These are phyloP conservation scores for Camellia granthamiana DNA, from an alignment of 148 eudicot species.

Conservation along the genomic window DNA sequence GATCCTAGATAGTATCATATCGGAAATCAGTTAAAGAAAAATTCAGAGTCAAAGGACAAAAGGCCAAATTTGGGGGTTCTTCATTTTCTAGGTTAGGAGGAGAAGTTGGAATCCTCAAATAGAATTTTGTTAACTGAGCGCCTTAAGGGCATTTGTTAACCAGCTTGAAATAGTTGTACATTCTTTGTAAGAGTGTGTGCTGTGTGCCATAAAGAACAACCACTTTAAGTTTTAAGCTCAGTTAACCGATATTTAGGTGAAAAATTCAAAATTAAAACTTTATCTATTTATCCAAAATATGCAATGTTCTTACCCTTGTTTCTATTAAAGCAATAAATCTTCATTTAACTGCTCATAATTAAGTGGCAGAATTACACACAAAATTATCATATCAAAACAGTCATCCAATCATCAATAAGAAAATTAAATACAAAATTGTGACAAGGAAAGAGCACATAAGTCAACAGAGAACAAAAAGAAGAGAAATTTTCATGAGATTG, in stretches of 20 bases:
- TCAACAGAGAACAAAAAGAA: not conserved
- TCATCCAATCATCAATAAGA: not conserved
- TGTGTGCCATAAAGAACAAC: no score
- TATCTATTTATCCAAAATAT: no score
- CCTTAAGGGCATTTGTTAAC: no score
- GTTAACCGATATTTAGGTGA: not conserved
- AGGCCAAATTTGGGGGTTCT: not conserved
- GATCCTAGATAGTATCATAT: not conserved
- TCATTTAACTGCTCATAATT: not conserved
- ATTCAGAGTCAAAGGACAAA: not conserved
- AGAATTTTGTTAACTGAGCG: no score
- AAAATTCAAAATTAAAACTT: no score
- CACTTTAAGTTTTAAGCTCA: no score
- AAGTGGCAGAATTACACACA: not conserved
- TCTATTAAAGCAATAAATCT: not conserved
- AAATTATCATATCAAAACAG: not conserved
- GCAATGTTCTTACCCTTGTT: no score
- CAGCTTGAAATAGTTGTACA: no score
- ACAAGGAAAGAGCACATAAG: constrained; percentile 2
- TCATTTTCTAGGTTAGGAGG: not conserved
- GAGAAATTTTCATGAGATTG: not conserved
- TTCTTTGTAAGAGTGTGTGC: no score
- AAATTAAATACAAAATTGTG: not conserved
- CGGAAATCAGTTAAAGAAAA: not conserved
- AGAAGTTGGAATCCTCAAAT: not conserved